A percentile compares a stretch with the other conserved stretches of the same genome.
Conservation (phyloP, 1,139 yeast genomes). For the Yarrowia galli region DNA sequence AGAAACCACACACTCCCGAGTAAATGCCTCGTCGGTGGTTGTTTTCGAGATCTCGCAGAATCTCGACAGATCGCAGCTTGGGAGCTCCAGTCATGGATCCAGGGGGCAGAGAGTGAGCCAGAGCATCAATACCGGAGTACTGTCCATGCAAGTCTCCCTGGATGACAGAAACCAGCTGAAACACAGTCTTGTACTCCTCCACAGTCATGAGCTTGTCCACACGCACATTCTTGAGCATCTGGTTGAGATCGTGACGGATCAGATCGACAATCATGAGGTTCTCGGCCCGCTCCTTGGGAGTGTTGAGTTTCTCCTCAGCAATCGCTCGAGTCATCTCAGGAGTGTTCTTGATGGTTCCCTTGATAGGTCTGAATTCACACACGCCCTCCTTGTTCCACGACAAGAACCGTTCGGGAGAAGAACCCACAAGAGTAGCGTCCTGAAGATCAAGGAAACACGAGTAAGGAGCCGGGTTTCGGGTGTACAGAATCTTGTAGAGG, state of each 20-base stretch:
- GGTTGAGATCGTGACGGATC: slow-evolving; percentile 88
- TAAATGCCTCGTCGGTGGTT: slow-evolving; percentile 78
- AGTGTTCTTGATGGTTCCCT: slow-evolving; percentile 86
- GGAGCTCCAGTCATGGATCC: slow-evolving; percentile 99
- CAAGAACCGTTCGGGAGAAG: slow-evolving; percentile 93
- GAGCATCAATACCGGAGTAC: slow-evolving; percentile 77
- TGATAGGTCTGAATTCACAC: slow-evolving; percentile 91
- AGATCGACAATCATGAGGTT: slow-evolving; percentile 96
- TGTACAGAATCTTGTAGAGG: slow-evolving; percentile 73
- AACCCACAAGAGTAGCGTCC: slow-evolving; percentile 75
- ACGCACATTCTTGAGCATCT: slow-evolving; percentile 67
- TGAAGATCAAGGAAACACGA: slow-evolving; percentile 79
- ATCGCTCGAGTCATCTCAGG: slow-evolving; percentile 55
- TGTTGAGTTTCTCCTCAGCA: slow-evolving; percentile 71
- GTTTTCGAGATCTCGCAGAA: slow-evolving; percentile 64
- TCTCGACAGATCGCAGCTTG: slow-evolving; percentile 86
- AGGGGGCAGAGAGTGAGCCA: slow-evolving; percentile 86
- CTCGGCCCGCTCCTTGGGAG: slow-evolving; percentile 95
- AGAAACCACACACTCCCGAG: slow-evolving; percentile 95
- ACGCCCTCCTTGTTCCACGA: slow-evolving; percentile 66
- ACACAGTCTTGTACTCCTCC: slow-evolving; percentile 91
- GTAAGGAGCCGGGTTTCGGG: slow-evolving; percentile 90
- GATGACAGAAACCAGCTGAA: slow-evolving; percentile 89
- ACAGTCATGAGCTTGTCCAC: slow-evolving; percentile 87
- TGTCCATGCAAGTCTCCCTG: slow-evolving; percentile 61